These are phyloP conservation scores for Diaporthe velutina DNA, from an alignment of 2,329 filamentous ascomycete species.

Conservation along the genomic window DNA sequence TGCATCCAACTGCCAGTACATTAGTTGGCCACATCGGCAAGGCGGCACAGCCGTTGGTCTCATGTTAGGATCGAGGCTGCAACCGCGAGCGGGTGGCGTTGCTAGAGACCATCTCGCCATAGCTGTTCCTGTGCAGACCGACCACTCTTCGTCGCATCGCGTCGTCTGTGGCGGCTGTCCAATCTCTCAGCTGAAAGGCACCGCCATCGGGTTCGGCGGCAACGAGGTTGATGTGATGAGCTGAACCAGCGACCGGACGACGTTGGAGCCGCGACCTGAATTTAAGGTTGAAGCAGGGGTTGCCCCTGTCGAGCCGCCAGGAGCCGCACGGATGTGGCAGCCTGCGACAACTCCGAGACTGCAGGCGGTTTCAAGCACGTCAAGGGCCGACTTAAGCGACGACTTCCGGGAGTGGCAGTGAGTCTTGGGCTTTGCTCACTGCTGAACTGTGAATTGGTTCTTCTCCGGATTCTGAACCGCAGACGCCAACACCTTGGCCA, in stretches of 20 bases:
- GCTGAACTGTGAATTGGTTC: not conserved
- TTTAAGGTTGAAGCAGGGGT: constrained; percentile 48
- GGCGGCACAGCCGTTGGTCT: constrained; percentile 11
- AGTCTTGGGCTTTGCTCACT: not conserved
- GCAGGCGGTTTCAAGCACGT: constrained; percentile 36
- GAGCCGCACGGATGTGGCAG: constrained; percentile 36
- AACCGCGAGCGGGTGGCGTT: not conserved
- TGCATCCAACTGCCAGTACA: not conserved
- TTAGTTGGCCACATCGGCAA: not conserved
- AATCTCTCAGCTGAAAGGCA: not conserved
- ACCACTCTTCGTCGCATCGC: constrained; percentile 20
- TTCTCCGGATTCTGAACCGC: not conserved
- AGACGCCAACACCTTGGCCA: constrained; percentile 2
- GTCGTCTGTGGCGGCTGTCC: constrained; percentile 4
- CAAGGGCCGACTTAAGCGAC: constrained; percentile 21
- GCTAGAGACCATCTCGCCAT: not conserved
- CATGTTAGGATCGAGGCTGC: not conserved
- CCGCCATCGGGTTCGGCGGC: not conserved
- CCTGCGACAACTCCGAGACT: constrained; percentile 41
- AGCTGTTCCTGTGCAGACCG: constrained; percentile 1
- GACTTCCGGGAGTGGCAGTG: constrained; percentile 4
- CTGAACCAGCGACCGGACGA: constrained; percentile 44
- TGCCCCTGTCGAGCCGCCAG: constrained; percentile 13
- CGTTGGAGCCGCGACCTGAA: constrained; percentile 45
- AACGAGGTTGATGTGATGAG: constrained; percentile 26